phyloP scores from a whole-genome alignment of 2,329 filamentous ascomycete species.

The Blastomyces gilchristii region DNA sequence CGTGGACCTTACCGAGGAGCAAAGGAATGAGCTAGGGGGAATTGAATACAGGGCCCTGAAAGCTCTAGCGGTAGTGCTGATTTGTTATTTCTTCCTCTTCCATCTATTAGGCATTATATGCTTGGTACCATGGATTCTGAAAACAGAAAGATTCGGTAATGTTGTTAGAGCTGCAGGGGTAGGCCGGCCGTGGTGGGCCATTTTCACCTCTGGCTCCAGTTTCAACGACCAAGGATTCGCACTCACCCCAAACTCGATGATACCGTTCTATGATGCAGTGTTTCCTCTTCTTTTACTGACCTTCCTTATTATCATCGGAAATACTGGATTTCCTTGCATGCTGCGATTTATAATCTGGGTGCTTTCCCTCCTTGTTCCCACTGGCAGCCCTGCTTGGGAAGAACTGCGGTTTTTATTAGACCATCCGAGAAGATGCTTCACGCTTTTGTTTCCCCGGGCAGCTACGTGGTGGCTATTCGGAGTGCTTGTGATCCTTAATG shows the following conservation, averaged over 20 bases:
- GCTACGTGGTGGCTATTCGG: conserved; percentile 95
- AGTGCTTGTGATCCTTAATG: conserved; percentile 72
- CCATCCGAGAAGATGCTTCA: conserved; percentile 93
- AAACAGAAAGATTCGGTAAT: conserved; percentile 50
- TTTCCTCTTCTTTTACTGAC: conserved; percentile 67
- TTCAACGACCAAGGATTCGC: conserved; percentile 96
- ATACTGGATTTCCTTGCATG: conserved; percentile 92
- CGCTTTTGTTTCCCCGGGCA: conserved; percentile 75
- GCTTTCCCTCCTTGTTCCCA: conserved; percentile 55
- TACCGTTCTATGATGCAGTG: conserved; percentile 67
- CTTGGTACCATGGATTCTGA: conserved; percentile 69
- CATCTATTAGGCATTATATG: conserved; percentile 64
- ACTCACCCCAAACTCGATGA: conserved; percentile 87
- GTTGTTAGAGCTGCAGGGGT: conserved; percentile 54
- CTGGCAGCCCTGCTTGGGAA: conserved; percentile 66
- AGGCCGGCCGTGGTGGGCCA: conserved; percentile 73
- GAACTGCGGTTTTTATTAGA: conserved; percentile 85
- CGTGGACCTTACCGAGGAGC: conserved; percentile 74
- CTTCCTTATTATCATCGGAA: conserved; percentile 87
- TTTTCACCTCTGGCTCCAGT: conserved; percentile 77
- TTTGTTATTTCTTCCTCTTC: conserved; percentile 73
- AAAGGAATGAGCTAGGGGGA: conserved; percentile 87
- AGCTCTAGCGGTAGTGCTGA: conserved; percentile 66
- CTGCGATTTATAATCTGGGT: conserved; percentile 88
- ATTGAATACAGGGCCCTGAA: conserved; percentile 93